Base-by-base conservation (phyloP, 140 eudicot genomes). In the Stevia rebaudiana region DNA sequence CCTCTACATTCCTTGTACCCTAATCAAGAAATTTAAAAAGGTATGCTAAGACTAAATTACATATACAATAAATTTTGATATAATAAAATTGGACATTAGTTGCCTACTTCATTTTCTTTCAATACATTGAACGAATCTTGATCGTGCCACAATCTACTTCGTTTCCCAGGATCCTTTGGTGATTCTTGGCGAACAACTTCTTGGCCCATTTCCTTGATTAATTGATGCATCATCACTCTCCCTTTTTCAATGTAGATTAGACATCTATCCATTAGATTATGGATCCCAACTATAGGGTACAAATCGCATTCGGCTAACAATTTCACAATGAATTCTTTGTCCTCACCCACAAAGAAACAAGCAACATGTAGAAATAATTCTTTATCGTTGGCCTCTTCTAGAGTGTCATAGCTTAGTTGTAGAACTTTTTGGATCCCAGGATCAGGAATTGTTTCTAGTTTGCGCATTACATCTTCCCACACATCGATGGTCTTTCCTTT, bases 181-280 rank as follows among this genome's bases (percentile, higher is more conserved):
- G 78, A 72, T 66, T 72, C 78, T 61, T 59, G 78, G 35, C 68
- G 56, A 40, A 78, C 76, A 65, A 78, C 72, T 49, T 67, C 79
- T 63, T 50, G 53, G 3, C 73, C 83, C 76, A 79, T 79, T 30
- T 79, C 74, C 46, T 58, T 48, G 41, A 78, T 40, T 19, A 62
- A 1, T 11, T 49, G 76, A 63, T 63, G 79, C 83, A 78, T 78
- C 65, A 1, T 15, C 39, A 78, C 50, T 8, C 39, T 55, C 35
- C 36, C 71, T 3, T 31, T 1, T n/a, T 55, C 76, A 47, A 73
- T 11, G 2, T 40, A 18, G 6, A 73, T 9, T 17, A 72, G 49
- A 16, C 67, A 66, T 16, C 70, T 55, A 58, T 77, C 67, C 4
- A 6, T 60, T 2, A 77, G 62, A 30, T 73, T 78, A 54, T 68